A percentile compares a stretch with the other conserved stretches of the same genome.
phyloP scores from a whole-genome alignment of 176 grass and related monocot species.

The Phoenix roebelenii region DNA sequence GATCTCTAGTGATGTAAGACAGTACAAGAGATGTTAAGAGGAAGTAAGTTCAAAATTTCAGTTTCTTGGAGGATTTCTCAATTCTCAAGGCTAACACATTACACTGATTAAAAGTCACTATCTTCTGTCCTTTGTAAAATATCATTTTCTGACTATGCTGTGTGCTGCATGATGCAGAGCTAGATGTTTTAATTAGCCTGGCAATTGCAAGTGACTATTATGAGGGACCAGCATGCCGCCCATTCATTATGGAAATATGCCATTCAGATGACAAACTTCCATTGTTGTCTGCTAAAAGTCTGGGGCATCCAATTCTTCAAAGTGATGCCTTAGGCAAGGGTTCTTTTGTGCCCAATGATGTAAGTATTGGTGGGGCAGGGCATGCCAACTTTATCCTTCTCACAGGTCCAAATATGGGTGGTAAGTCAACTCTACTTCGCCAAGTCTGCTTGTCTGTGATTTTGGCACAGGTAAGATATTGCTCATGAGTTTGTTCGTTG shows the following conservation, averaged over 20 bases:
- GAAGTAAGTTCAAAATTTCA: too few relatives aligned
- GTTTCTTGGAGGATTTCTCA: too few relatives aligned
- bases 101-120: too few relatives aligned
- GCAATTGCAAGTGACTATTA: constrained; percentile 79
- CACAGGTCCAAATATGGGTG: constrained; percentile 97
- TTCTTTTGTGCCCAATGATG: constrained; percentile 79
- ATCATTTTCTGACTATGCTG: background rate
- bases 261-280: constrained; percentile 32
- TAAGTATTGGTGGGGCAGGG: constrained; percentile 56
- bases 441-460: constrained; percentile 90
- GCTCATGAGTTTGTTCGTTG: constrained; percentile 11
- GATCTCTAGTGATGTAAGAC: too few relatives aligned
- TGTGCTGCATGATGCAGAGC: constrained; percentile 40
- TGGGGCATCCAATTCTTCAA: constrained; percentile 76
- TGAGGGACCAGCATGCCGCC: constrained; percentile 68
- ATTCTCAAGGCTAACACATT: too few relatives aligned
- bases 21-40: too few relatives aligned
- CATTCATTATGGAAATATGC: constrained; percentile 55
- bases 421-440: constrained; percentile 95
- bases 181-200: constrained; percentile 87
- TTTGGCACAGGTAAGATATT: constrained; percentile 62
- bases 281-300: constrained; percentile 61
- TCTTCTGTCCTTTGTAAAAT: too few relatives aligned
- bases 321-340: constrained; percentile 71
- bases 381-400: constrained; percentile 73